Base-by-base conservation (phyloP, 345 rosid genomes). In the Hibiscus trionum region DNA sequence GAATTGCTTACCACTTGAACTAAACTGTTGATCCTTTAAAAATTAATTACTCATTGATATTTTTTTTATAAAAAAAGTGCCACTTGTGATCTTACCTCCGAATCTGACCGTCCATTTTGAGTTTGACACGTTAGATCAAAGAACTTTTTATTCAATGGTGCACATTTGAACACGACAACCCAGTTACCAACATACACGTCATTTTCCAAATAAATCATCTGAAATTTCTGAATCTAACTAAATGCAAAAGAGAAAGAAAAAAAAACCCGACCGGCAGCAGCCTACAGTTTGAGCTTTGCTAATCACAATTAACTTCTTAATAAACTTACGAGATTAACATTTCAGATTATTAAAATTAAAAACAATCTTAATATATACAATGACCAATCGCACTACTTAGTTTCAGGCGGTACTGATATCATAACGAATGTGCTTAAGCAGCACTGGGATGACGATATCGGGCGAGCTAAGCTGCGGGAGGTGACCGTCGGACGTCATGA, bases 381-480 rank as follows among this genome's bases (percentile, higher is more conserved):
- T n/a, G 7, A 49, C 9, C 11, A 37, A 12, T 39, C 15, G 19
- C 4, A 47, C 3, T 26, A 16, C 15, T 15, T 47, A n/a, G 15
- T 0, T 24, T 81, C 75, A 88, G 16, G 61, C 52, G 1, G 80
- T 21, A 56, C 60, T 83, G 47, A 94, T 85, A 69, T 90, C 80
- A 15, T 76, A 49, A 11, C 82, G 89, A 61, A 94, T 91, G 69
- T 94, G 98, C 81, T 86, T 85, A 2, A 91, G 83, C 8, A 90
- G 52, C 35, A 91, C 91, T 5, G 97, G 98, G 55, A 94, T 76
- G 19, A 88, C 93, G 33, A 60, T 17, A 60, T 90, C 98, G 33
- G 98, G 98, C 11, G 96, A 87, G 86, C 98, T 91, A 76, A 94
- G 79, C 79, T 94, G 98, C 2, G 98, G 98, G 70, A 94, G 86